Evolutionary conservation across 164 flowering plant genomes (phyloP).

Genomic region (Umbellularia californica): DNA sequence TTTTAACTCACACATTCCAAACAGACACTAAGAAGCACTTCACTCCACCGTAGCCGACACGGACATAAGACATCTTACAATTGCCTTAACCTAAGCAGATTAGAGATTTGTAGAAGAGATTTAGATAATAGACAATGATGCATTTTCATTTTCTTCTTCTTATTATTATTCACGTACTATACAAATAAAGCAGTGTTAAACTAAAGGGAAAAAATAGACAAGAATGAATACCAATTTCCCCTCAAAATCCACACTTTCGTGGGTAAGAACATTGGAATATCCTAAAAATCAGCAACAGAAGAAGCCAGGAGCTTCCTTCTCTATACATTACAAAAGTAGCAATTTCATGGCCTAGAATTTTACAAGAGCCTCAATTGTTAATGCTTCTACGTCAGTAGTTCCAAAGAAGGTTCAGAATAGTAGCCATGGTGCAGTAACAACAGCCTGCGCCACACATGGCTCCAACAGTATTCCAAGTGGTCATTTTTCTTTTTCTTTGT

Average conservation of each 20-base stretch:
- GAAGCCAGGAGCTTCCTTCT: slow-evolving; percentile 1
- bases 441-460: slow-evolving; percentile 5
- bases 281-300: background rate
- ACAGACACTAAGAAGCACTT: too few species aligned
- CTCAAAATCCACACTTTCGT: slow-evolving; percentile 13
- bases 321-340: slow-evolving; percentile 6
- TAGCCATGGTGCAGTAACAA: background rate
- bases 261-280: slow-evolving; percentile 3
- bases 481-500: background rate
- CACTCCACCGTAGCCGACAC: too few species aligned
- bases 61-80: too few species aligned
- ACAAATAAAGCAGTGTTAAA: background rate
- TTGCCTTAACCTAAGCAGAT: background rate
- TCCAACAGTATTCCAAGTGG: background rate
- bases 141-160: background rate
- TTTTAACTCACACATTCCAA: too few species aligned
- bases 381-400: background rate
- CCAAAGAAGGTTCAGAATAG: background rate
- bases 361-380: slow-evolving; percentile 8
- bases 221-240: slow-evolving; percentile 2
- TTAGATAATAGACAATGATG: background rate
- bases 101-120: background rate
- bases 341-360: slow-evolving; percentile 8
- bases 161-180: background rate
- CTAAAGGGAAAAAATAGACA: background rate